These are phyloP conservation scores for Amanita exitialis DNA, from an alignment of 768 basidiomycete genomes.

Conservation along the genomic window DNA sequence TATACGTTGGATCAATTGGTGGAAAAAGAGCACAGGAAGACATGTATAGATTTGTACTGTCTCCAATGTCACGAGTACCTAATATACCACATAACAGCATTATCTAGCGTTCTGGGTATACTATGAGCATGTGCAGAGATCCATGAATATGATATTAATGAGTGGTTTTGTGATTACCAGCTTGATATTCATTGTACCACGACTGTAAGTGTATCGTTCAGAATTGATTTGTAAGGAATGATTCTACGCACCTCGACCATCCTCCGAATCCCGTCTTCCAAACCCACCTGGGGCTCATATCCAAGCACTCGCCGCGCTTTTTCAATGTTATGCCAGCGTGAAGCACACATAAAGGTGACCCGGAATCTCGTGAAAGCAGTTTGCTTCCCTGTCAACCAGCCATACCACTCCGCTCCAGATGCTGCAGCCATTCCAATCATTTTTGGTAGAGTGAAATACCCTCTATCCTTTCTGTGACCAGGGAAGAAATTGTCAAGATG, in stretches of 20 bases:
- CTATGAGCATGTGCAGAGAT: neutral
- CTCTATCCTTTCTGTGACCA: constrained; percentile 32
- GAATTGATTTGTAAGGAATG: neutral
- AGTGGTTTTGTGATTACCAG: constrained; percentile 29
- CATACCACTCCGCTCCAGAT: constrained; percentile 60
- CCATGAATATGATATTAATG: constrained; percentile 14
- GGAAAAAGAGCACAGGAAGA: constrained; percentile 35
- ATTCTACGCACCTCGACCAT: constrained; percentile 56
- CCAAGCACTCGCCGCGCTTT: constrained; percentile 85
- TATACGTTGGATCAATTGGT: constrained; percentile 32
- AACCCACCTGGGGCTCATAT: constrained; percentile 84
- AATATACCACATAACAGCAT: neutral
- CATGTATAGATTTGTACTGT: neutral
- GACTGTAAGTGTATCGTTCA: constrained; percentile 20
- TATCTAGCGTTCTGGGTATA: neutral
- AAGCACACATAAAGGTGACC: constrained; percentile 70
- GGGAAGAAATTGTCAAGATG: constrained; percentile 52
- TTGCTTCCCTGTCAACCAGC: constrained; percentile 66
- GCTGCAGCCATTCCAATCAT: constrained; percentile 64
- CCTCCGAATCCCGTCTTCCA: constrained; percentile 79
- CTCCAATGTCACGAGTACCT: neutral
- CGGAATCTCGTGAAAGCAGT: constrained; percentile 82
- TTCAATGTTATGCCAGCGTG: constrained; percentile 90
- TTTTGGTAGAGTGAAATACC: constrained; percentile 42
- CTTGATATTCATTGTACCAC: constrained; percentile 35